Percentiles rank a stretch among this genome's conserved stretches.
These are phyloP conservation scores for Verticillium nubilum DNA, from an alignment of 2,329 filamentous ascomycete genomes.

Conservation along the genomic window DNA sequence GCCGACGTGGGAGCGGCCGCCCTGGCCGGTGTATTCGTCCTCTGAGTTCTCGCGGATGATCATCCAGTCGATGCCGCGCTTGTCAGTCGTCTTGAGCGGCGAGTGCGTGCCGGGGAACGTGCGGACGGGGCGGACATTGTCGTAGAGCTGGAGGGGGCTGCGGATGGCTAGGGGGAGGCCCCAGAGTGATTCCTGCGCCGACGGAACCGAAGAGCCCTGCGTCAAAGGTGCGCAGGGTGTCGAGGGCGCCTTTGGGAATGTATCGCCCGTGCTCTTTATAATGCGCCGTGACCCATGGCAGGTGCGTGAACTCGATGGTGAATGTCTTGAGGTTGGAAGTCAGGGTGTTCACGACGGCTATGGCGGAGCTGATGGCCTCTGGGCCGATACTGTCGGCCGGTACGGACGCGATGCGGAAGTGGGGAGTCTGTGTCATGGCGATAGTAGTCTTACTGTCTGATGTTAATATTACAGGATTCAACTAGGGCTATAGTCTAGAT, in stretches of 20 bases:
- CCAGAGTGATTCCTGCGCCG: slow-evolving; percentile 58
- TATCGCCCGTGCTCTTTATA: slow-evolving; percentile 1
- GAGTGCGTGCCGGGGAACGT: slow-evolving; percentile 53
- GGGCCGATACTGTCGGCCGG: slow-evolving; percentile 66
- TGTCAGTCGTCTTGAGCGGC: slow-evolving; percentile 41
- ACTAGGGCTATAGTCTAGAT: too few species aligned
- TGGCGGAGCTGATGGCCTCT: slow-evolving; percentile 30
- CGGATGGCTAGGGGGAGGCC: slow-evolving; percentile 57
- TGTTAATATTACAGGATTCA: too few species aligned
- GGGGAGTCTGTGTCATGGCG: slow-evolving; percentile 4
- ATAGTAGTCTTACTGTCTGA: too few species aligned
- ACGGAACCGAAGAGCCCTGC: slow-evolving; percentile 25
- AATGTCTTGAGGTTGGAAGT: background rate
- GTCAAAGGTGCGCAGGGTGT: slow-evolving; percentile 19
- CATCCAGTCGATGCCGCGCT: slow-evolving; percentile 57
- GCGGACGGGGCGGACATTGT: slow-evolving; percentile 58
- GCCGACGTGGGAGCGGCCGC: slow-evolving; percentile 52
- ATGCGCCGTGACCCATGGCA: slow-evolving; percentile 1
- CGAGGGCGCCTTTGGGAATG: slow-evolving; percentile 3
- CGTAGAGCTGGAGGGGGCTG: slow-evolving; percentile 59
- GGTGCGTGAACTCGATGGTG: slow-evolving; percentile 1
- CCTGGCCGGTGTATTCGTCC: slow-evolving; percentile 60
- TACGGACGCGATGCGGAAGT: slow-evolving; percentile 50
- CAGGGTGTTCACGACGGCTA: slow-evolving; percentile 1
- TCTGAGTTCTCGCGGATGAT: slow-evolving; percentile 63